These are phyloP conservation scores for Euryodendron excelsum DNA, from an alignment of 148 eudicot genomes.

Conservation along the genomic window DNA sequence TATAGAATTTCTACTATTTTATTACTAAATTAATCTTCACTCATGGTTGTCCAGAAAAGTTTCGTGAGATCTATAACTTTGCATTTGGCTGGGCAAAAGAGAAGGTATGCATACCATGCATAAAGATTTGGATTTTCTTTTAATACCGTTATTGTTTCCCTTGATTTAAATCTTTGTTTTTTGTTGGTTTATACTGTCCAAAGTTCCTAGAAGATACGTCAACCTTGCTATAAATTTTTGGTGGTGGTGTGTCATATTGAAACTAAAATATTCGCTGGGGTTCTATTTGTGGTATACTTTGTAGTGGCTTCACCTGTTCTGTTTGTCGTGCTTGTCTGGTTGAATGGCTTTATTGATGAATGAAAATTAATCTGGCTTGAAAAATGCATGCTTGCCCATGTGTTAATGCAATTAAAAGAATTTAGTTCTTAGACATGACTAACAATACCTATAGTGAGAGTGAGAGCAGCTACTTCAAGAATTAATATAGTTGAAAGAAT, in stretches of 20 bases:
- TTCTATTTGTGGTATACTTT: not conserved
- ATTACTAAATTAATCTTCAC: not conserved
- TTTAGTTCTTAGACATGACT: not conserved
- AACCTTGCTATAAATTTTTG: not conserved
- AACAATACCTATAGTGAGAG: not conserved
- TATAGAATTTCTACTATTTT: not conserved
- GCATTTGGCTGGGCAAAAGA: conserved; percentile 99
- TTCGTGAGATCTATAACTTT: conserved; percentile 83
- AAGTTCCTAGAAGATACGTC: not conserved
- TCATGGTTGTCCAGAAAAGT: conserved; percentile 62
- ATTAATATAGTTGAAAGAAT: not conserved
- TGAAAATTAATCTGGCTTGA: not conserved
- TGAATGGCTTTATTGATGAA: not conserved
- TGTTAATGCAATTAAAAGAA: not conserved
- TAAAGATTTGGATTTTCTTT: not conserved
- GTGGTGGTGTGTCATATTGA: not conserved
- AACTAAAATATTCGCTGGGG: not conserved
- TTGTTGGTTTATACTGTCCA: not conserved
- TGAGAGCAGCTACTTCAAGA: not conserved
- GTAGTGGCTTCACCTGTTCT: not conserved
- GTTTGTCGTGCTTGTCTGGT: not conserved
- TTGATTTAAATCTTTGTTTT: not conserved
- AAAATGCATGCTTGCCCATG: not conserved
- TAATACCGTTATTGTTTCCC: not conserved
- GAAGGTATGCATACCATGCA: conserved; percentile 43